These are phyloP conservation scores for Aspergillus flavus DNA, from an alignment of 2,329 filamentous ascomycete species.

Conservation along the genomic window DNA sequence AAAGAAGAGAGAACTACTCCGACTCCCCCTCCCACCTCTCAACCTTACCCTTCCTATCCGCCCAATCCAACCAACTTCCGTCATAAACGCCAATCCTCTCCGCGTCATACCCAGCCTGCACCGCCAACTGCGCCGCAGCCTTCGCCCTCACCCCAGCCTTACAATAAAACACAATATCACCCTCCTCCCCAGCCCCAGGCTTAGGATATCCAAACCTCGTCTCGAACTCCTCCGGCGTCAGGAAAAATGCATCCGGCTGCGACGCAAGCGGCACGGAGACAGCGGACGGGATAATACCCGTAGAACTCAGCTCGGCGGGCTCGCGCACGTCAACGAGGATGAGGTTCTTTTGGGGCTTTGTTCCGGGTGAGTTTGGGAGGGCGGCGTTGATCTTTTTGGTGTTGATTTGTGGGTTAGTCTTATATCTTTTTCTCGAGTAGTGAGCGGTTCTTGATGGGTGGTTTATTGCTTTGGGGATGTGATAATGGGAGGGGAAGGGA, in stretches of 20 bases:
- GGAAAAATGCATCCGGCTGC: conserved; percentile 76
- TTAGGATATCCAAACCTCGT: conserved; percentile 78
- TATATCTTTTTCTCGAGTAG: too few species aligned
- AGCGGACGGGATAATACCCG: conserved; percentile 71
- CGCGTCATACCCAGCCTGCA: conserved; percentile 71
- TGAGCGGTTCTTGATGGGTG: too few species aligned
- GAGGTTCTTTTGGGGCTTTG: conserved; percentile 30
- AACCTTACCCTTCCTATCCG: conserved; percentile 66
- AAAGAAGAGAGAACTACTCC: conserved; percentile 4
- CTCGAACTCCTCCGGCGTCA: conserved; percentile 76
- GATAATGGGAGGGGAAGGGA: neutral
- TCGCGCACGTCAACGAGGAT: conserved; percentile 53
- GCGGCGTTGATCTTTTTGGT: conserved; percentile 34
- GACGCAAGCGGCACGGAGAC: conserved; percentile 80
- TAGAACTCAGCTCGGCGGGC: conserved; percentile 47
- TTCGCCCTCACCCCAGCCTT: conserved; percentile 83
- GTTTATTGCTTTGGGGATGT: neutral
- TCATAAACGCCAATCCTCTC: conserved; percentile 59
- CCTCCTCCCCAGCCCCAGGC: conserved; percentile 50
- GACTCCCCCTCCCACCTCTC: conserved; percentile 48
- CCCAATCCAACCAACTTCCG: conserved; percentile 74
- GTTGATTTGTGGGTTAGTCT: neutral
- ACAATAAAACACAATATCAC: conserved; percentile 79
- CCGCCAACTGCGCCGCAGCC: conserved; percentile 75
- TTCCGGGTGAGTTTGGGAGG: conserved; percentile 23